Base-by-base conservation (phyloP, 495 filamentous ascomycete species). In the Aspergillus biplanus region DNA sequence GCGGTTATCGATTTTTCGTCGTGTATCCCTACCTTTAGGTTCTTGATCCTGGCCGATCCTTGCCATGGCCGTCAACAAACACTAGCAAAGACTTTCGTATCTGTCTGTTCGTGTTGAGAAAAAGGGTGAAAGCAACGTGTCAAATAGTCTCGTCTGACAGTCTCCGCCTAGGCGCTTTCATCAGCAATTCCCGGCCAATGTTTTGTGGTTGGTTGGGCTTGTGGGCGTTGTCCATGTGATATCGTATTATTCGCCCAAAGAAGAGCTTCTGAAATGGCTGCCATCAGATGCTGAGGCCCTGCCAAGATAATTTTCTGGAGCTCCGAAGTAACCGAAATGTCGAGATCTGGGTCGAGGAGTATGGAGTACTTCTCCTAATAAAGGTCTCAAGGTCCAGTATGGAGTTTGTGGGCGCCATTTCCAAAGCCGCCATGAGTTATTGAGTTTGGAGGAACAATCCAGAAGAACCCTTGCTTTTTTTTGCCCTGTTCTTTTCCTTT, bases 11-110 rank as follows among this genome's bases (percentile, higher is more conserved):
- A 33, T 55, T 42, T 39, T 46, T 52, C 33, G 5, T 18, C 11
- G 33, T 33, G 15, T 7, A 13, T 32, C 48, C 15, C 49, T 37
- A 33, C 31, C 50, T n/a, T 61, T 48, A 61, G 63, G 64, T 65
- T 64, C 61, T 65, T 67, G 64, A 66, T 65, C 62, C 67, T 65
- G 62, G 67, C 34, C 59, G 64, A 69, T 69, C 67, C 61, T 66
- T 69, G 50, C 67, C 67, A 44, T 62, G 58, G 64, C 61, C 56
- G 61, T 66, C 64, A 56, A 7, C 33, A 60, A 52, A 52, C 62
- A 63, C 59, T 56, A 52, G 37, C 37, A 37, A 50, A 50, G 55
- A 35, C 31, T 58, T 55, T 61, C 64, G 37, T 35, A 33, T 47
- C 46, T 42, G 33, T 54, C 44, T 35, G 60, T 55, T 63, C 56